These are phyloP conservation scores for Avicennia marina DNA, from an alignment of 257 asterid genomes.

Conservation along the genomic window DNA sequence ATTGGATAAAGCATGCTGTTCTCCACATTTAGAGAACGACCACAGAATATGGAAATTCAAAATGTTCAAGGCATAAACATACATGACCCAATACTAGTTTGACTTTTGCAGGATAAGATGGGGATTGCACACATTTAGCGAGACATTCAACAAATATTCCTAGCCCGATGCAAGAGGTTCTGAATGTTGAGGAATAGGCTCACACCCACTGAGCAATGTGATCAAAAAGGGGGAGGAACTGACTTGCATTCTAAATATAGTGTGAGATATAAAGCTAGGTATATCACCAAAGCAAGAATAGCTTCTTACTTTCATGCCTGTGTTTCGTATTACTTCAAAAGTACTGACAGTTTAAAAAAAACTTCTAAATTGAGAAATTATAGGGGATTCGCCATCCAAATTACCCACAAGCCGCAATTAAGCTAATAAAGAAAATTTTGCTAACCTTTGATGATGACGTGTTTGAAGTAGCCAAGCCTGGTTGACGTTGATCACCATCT, in stretches of 20 bases:
- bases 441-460: conserved; percentile 54
- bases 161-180: too few relatives aligned
- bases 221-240: too few relatives aligned
- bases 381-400: background rate
- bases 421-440: background rate
- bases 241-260: too few relatives aligned
- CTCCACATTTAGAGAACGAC: background rate
- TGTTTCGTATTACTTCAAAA: conserved; percentile 6
- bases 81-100: background rate
- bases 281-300: too few relatives aligned
- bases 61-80: background rate
- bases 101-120: too few relatives aligned
- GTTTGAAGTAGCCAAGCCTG: conserved; percentile 33
- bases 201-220: too few relatives aligned
- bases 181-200: too few relatives aligned
- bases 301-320: too few relatives aligned
- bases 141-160: too few relatives aligned
- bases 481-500: conserved; percentile 45
- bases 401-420: background rate
- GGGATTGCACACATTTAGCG: too few relatives aligned
- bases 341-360: conserved; percentile 1
- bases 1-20: background rate
- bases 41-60: background rate
- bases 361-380: background rate
- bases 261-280: too few relatives aligned